These are phyloP conservation scores for Arthrobotrys sphaeroides DNA, from an alignment of 2,329 filamentous ascomycete species.

Conservation along the genomic window DNA sequence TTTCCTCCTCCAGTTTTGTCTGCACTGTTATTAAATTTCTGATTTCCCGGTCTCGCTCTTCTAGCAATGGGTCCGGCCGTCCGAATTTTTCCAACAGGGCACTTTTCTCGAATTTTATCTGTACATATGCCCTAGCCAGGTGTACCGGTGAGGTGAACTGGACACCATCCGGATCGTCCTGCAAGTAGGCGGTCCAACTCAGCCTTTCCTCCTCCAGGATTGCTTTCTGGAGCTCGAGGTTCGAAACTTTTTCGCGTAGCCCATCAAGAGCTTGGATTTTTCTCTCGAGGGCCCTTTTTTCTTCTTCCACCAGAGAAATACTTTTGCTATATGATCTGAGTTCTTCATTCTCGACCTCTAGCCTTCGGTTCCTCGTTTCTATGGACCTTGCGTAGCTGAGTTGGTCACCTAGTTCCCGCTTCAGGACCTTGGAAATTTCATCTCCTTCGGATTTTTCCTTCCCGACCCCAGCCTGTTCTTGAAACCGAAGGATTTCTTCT, in stretches of 20 bases:
- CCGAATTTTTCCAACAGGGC: slow-evolving; percentile 84
- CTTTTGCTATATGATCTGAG: slow-evolving; percentile 82
- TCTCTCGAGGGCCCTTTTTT: slow-evolving; percentile 83
- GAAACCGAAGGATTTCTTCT: slow-evolving; percentile 27
- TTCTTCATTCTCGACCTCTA: slow-evolving; percentile 80
- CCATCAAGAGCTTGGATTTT: slow-evolving; percentile 78
- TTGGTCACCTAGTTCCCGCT: slow-evolving; percentile 87
- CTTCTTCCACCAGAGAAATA: slow-evolving; percentile 93
- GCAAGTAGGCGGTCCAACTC: slow-evolving; percentile 86
- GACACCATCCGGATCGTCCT: slow-evolving; percentile 71
- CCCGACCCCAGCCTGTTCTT: slow-evolving; percentile 63
- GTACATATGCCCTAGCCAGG: slow-evolving; percentile 82
- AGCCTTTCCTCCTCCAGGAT: slow-evolving; percentile 86
- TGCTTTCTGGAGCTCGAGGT: slow-evolving; percentile 82
- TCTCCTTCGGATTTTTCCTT: slow-evolving; percentile 88
- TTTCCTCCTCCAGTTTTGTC: slow-evolving; percentile 70
- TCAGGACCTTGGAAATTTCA: slow-evolving; percentile 84
- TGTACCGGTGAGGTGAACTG: slow-evolving; percentile 90
- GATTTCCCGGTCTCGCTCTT: slow-evolving; percentile 79
- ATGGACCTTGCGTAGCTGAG: slow-evolving; percentile 88
- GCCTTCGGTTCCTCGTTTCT: slow-evolving; percentile 81
- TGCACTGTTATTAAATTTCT: slow-evolving; percentile 76
- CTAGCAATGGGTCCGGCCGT: slow-evolving; percentile 77
- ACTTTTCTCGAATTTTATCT: slow-evolving; percentile 81
- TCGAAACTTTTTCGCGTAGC: slow-evolving; percentile 78